Base-by-base conservation (phyloP, 257 asterid genomes). In the Petunia secreta region DNA sequence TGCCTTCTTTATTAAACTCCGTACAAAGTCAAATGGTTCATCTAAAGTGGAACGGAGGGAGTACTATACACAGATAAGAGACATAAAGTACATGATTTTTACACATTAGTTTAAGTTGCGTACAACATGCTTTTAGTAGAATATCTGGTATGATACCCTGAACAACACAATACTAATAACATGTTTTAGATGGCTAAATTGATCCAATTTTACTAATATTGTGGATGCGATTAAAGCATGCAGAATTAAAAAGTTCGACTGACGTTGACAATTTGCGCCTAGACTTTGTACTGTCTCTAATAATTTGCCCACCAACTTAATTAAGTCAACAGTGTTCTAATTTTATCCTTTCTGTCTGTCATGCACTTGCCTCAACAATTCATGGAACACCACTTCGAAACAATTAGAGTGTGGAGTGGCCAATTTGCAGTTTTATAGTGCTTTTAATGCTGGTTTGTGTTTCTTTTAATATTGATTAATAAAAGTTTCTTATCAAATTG, bases 371-470 rank as follows among this genome's bases (percentile, higher is more conserved):
- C 57, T 41, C 54, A 67, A 41, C 54, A 66, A 40, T 3, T 66
- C 38, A 66, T 41, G 75, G 75, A 66, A 66, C 54, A 66, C 54
- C 54, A 66, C 55, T 43, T 67, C 55, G 8, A 43, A 66, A 40
- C 38, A 66, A 40, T 65, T 25, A 25, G 25, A 25, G 25, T 25
- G 25, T 25, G 25, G 38, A n/a, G 36, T 67, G 55, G n/a, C 15
- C 75, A 67, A 67, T 67, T 41, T 39, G 9, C 14, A 40, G 10
- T 40, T 40, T 66, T 66, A 41, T 66, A 66, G 46, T 66, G 14
- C 37, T 66, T 39, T 66, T 60, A 25, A 34, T 62, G 3, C 3
- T 6, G 6, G 14, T 34, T 62, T 60, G 0, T 60, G 14, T 62
- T 25, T 25, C 25, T 62, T 62, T 7, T 14, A 66, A 40, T 8